Evolutionary conservation across 306 rosid genomes (phyloP).

Genomic region (Quercus suber): DNA sequence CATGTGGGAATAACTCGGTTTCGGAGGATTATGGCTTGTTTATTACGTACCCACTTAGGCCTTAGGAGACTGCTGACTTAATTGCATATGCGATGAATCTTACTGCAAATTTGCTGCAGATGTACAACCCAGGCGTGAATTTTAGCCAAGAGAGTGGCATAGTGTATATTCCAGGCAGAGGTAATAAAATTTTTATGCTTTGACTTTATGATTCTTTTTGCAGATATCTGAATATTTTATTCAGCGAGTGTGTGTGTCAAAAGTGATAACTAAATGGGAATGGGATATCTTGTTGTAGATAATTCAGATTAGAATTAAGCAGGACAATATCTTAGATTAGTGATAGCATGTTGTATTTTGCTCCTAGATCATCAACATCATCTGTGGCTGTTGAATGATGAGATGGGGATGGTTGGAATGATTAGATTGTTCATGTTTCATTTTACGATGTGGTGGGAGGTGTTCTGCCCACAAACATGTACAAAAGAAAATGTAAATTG

Average conservation of each 20-base stretch:
- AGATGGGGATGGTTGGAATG: background rate
- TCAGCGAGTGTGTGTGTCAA: background rate
- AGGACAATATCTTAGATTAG: background rate
- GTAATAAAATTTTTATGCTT: slow-evolving; percentile 11
- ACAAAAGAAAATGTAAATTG: too few species aligned
- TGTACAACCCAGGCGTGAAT: slow-evolving; percentile 39
- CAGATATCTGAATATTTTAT: background rate
- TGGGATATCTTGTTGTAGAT: background rate
- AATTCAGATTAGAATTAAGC: too few species aligned
- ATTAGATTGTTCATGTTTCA: background rate
- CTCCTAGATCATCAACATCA: slow-evolving; percentile 6
- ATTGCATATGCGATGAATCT: slow-evolving; percentile 21
- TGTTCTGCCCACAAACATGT: background rate
- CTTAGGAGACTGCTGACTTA: slow-evolving; percentile 38
- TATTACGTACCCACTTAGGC: slow-evolving; percentile 57
- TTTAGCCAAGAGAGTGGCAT: slow-evolving; percentile 38
- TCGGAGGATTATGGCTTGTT: slow-evolving; percentile 62
- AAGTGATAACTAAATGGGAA: background rate
- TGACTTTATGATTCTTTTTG: background rate
- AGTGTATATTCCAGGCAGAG: slow-evolving; percentile 42
- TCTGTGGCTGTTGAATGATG: background rate
- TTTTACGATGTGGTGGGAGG: background rate
- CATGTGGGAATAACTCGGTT: slow-evolving; percentile 56
- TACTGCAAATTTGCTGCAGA: slow-evolving; percentile 23
- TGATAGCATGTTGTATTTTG: slow-evolving; percentile 19